Conservation (phyloP, 2,329 filamentous ascomycete genomes). For the Zymoseptoria brevis region DNA sequence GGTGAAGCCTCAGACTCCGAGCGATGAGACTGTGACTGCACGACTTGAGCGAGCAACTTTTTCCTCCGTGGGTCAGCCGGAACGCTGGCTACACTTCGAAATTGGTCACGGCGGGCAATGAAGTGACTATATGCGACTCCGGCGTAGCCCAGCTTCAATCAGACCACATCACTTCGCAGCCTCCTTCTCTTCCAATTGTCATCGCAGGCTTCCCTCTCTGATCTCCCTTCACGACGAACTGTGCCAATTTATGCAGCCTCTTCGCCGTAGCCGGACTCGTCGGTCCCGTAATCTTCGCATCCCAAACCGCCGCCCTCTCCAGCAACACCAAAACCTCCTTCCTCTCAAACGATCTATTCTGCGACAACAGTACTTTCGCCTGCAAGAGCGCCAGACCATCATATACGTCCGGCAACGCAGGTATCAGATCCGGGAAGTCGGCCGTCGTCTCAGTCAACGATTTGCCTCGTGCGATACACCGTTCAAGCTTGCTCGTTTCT, state of each 20-base stretch:
- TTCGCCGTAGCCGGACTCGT: slow-evolving; percentile 11
- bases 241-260: slow-evolving; percentile 11
- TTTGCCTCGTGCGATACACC: slow-evolving; percentile 3
- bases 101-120: no score
- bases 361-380: slow-evolving; percentile 9
- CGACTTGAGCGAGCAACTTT: no score
- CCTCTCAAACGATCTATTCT: slow-evolving; percentile 7
- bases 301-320: slow-evolving; percentile 10
- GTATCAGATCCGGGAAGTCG: slow-evolving; percentile 5
- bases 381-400: slow-evolving; percentile 15
- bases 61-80: no score
- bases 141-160: not conserved
- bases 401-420: slow-evolving; percentile 15
- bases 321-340: slow-evolving; percentile 7
- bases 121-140: no score
- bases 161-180: not conserved
- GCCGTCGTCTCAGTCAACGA: slow-evolving; percentile 1
- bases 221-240: slow-evolving; percentile 9
- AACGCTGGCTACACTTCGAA: no score
- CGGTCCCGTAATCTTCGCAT: slow-evolving; percentile 16
- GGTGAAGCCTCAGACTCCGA: no score
- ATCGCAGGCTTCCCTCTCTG: not conserved
- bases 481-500: slow-evolving; percentile 1
- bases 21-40: no score
- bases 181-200: not conserved